Evolutionary conservation across 352 stramenopile species (phyloP), one percentile per base, ranked within the genome.

Genomic region (Globisporangium nunn): DNA sequence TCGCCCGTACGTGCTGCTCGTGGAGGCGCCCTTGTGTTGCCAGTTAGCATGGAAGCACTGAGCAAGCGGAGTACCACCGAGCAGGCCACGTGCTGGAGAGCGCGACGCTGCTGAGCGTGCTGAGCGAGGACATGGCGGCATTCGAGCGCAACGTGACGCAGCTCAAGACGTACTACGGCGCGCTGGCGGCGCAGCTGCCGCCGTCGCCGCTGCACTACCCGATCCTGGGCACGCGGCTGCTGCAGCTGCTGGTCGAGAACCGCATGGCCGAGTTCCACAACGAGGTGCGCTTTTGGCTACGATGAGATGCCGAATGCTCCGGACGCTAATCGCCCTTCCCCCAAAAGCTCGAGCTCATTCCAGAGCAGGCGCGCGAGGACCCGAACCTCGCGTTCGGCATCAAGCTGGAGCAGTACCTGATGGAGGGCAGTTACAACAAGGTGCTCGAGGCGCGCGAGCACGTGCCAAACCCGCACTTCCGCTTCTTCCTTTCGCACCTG

Each of bases 391-490:
- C 87, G 44, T 96, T 96, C 54, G 83, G 76, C 7, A 88, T 96
- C 56, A 83, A 93, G 60, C 65, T 96, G 58, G 89, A 97, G 74
- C 88, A 97, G 68, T 93, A 94, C 64, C 65, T 97, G 44, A 96
- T 96, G 87, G 89, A 96, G 53, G 89, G 89, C 15, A 96, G 83
- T 57, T 97, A 97, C 80, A 94, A 96, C 71, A 96, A 97, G 74
- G 84, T 98, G 28, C 79, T 98, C 17, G 80, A 94, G 59, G 78
- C 89, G 12, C 85, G 75, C 41, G 68, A 81, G n/a, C 80, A 91
- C 61, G 82, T 98, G 58, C 95, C 95, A 7, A 85, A 96, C 66
- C 85, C 86, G 53, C 88, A 88, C 56, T 98, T 97, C 76, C 80
- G 81, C 67, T 97, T 97, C 67, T 98, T 98, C 71, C 81, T 98